These are phyloP conservation scores for Candida jianshihensis DNA, from an alignment of 805 yeast species.

Conservation along the genomic window DNA sequence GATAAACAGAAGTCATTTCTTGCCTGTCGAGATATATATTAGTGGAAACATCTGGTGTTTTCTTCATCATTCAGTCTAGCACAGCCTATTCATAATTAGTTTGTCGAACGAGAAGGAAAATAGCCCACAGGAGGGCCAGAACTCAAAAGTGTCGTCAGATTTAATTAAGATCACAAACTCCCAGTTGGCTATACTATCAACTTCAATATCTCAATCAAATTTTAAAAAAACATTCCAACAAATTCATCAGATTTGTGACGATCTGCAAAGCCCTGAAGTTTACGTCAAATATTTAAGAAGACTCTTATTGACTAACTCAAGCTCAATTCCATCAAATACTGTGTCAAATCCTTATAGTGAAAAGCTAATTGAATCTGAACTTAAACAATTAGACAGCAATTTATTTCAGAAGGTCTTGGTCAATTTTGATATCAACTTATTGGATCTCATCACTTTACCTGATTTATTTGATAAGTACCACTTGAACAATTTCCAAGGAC, in stretches of 20 bases:
- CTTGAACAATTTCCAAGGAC: slow-evolving; percentile 18
- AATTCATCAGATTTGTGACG: slow-evolving; percentile 39
- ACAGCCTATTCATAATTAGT: slow-evolving; percentile 4
- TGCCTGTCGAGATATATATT: too few relatives aligned
- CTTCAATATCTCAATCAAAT: slow-evolving; percentile 35
- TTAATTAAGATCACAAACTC: slow-evolving; percentile 34
- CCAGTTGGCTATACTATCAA: slow-evolving; percentile 46
- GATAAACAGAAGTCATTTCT: too few relatives aligned
- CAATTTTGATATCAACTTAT: slow-evolving; percentile 21
- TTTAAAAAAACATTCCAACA: slow-evolving; percentile 34
- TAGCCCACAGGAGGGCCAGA: slow-evolving; percentile 16
- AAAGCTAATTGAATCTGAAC: slow-evolving; percentile 19
- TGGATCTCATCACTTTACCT: slow-evolving; percentile 23
- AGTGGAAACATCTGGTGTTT: neutral
- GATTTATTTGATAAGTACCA: slow-evolving; percentile 24
- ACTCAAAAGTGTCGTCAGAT: slow-evolving; percentile 7
- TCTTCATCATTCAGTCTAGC: neutral
- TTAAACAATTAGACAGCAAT: slow-evolving; percentile 12
- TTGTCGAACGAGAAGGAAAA: slow-evolving; percentile 3
- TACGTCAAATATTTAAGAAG: slow-evolving; percentile 26
- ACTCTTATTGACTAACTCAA: slow-evolving; percentile 26
- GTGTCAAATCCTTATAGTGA: slow-evolving; percentile 12
- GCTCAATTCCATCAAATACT: slow-evolving; percentile 16
- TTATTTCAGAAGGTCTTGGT: slow-evolving; percentile 8
- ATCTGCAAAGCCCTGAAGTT: slow-evolving; percentile 25